These are phyloP conservation scores for Kuraishia hungarica DNA, from an alignment of 805 yeast species.

Conservation along the genomic window DNA sequence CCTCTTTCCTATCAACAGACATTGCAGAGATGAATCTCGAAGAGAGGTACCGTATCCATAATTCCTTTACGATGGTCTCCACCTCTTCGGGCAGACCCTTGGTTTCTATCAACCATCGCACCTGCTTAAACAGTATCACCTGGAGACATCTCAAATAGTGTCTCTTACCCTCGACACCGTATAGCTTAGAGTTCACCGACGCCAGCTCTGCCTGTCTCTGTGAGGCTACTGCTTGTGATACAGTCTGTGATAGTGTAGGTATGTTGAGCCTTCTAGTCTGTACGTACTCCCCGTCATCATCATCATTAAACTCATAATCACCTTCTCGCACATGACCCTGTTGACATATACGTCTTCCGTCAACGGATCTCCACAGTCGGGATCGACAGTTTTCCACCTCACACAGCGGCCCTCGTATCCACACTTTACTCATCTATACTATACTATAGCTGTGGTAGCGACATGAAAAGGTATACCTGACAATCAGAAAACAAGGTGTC, in stretches of 20 bases:
- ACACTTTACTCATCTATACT: conserved; percentile 26
- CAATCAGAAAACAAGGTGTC: not conserved
- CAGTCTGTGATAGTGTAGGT: conserved; percentile 31
- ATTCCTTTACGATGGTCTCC: conserved; percentile 21
- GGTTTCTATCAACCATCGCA: conserved; percentile 26
- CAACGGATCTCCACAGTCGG: conserved; percentile 56
- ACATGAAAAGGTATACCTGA: not conserved
- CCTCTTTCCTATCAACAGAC: not conserved
- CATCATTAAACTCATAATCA: conserved; percentile 71
- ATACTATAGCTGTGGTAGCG: not conserved
- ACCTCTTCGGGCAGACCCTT: conserved; percentile 11
- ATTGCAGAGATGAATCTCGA: not conserved
- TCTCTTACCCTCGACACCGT: conserved; percentile 1
- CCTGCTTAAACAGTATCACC: conserved; percentile 38
- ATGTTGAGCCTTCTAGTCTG: conserved; percentile 49
- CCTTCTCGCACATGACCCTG: conserved; percentile 87
- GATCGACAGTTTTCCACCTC: conserved; percentile 89
- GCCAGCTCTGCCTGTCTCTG: conserved; percentile 1
- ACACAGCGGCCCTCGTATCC: conserved; percentile 74
- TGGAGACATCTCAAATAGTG: conserved; percentile 16
- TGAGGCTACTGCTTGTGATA: conserved; percentile 4
- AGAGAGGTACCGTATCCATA: conserved; percentile 20
- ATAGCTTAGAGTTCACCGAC: not conserved
- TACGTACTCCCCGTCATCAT: conserved; percentile 56
- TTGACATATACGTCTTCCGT: conserved; percentile 80